Evolutionary conservation across 1,284 basidiomycete species (phyloP).

Genomic region (Heterobasidion annosum): DNA sequence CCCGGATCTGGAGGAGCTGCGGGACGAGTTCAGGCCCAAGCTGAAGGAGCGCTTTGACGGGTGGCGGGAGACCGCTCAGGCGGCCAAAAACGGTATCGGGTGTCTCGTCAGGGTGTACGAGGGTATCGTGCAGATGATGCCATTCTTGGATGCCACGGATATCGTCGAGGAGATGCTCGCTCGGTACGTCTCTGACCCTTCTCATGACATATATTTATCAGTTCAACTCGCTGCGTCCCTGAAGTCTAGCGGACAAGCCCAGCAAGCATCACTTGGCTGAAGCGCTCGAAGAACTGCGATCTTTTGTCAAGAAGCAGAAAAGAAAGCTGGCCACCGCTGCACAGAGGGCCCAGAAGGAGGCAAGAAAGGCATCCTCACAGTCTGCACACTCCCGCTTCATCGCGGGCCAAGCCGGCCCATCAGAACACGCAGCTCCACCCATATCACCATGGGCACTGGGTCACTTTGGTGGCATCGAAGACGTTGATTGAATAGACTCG

Average conservation of each 20-base stretch:
- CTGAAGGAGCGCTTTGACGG: constrained; percentile 45
- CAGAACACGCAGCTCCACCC: constrained; percentile 3
- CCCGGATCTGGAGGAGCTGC: constrained; percentile 46
- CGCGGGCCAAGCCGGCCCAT: neutral
- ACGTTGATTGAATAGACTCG: constrained; percentile 5
- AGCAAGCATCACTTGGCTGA: constrained; percentile 42
- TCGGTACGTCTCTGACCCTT: constrained; percentile 25
- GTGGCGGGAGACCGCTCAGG: constrained; percentile 34
- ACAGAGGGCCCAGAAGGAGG: constrained; percentile 11
- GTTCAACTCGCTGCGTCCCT: neutral
- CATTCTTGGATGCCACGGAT: constrained; percentile 40
- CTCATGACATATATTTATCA: neutral
- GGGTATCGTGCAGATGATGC: constrained; percentile 40
- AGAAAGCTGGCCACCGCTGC: constrained; percentile 20
- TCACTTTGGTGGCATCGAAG: constrained; percentile 1
- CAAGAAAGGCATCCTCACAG: neutral
- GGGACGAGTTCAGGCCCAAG: constrained; percentile 49
- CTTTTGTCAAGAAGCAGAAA: constrained; percentile 42
- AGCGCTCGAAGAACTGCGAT: constrained; percentile 35
- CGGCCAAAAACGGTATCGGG: constrained; percentile 24
- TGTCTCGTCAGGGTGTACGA: constrained; percentile 31
- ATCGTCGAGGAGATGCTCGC: constrained; percentile 44
- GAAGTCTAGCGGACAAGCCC: constrained; percentile 41
- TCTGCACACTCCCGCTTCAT: neutral
- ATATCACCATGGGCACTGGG: neutral